Evolutionary conservation across 805 yeast species (phyloP), one percentile per base, ranked within the genome.

Genomic region (Kuraishia cidri): DNA sequence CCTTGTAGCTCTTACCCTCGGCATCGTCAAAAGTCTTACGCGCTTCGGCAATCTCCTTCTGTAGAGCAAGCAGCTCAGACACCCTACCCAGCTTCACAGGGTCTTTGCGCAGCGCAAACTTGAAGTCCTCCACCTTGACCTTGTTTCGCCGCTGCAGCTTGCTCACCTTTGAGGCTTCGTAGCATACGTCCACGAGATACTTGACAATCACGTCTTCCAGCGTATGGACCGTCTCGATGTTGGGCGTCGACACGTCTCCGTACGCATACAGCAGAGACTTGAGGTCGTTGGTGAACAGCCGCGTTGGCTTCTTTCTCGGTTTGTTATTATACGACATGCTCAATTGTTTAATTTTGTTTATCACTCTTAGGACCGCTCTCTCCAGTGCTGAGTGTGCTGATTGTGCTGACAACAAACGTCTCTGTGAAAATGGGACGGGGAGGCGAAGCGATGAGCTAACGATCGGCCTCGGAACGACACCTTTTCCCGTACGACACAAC

Each of bases 201-300:
- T 71, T 72, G 8, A 78, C 70, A 7, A 81, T 64, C 5, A 79
- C 62, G 40, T 81, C 90, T 43, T 81, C 90, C 21, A 81, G 47
- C 3, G 73, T 70, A 22, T 75, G 74, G 1, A 77, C 73, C 0
- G 84, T 75, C 36, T 79, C 84, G 9, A 71, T 66, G 28, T 73
- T 60, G 1, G 90, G 90, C 29, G 74, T 65, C n/a, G 70, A 56
- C 2, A 71, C 78, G 46, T 81, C 90, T 2, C 90, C 90, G 50
- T 69, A 79, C 0, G 87, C 87, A 42, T 73, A 81, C 35, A 81
- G 52, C 31, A 81, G 50, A 0, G 81, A 66, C 41, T 72, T 69
- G 21, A 78, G 58, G 39, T 73, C 68, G 30, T 48, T 52, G 17
- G 58, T 45, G 41, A 60, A 63, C 18, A 53, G 44, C 28, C 56